Evolutionary conservation across 768 basidiomycete species (phyloP), one percentile per base, ranked within the genome.

Genomic region (Symmetrospora coprosmae): DNA sequence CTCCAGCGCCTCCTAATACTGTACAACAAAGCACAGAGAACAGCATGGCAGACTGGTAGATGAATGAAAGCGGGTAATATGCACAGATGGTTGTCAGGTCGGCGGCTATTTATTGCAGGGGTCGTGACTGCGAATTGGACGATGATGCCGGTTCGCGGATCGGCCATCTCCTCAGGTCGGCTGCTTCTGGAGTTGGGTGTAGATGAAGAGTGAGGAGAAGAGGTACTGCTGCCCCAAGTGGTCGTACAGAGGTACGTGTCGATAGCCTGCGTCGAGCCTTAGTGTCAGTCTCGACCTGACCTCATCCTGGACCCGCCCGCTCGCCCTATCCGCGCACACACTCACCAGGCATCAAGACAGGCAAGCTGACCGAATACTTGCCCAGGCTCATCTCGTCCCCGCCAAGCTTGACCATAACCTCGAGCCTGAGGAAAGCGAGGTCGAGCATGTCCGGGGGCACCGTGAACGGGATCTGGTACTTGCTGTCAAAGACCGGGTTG

Each of bases 171-270:
- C 43, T 9, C 13, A 46, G 13, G 13, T 9, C 43, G 16, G 11
- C 14, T 25, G 43, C 43, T 25, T 46, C 6, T 58, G 5, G 7
- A 58, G 37, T 25, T 46, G 25, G 11, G 62, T 59, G 21, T 38
- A 37, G 21, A 92, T 82, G 68, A 96, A 94, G 17, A 97, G 76
- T n/a, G 90, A 90, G 23, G 90, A 87, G 73, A 91, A 96, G 49
- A 96, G 75, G 68, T 84, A 86, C 68, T 90, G 88, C 37, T 85
- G 84, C 41, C 87, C 80, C 70, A 90, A 84, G 1, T 79, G 74
- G 72, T 97, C 92, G 67, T 89, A 86, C 34, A 97, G 74, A 0
- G 92, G 89, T 4, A 97, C 72, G 72, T 97, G 86, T 7, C 87
- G 82, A 70, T 84, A 96, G 1, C 92, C 91, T 87, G 65, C n/a